phyloP scores from a whole-genome alignment of 805 yeast genomes.

The Candida pseudofarinosa region DNA sequence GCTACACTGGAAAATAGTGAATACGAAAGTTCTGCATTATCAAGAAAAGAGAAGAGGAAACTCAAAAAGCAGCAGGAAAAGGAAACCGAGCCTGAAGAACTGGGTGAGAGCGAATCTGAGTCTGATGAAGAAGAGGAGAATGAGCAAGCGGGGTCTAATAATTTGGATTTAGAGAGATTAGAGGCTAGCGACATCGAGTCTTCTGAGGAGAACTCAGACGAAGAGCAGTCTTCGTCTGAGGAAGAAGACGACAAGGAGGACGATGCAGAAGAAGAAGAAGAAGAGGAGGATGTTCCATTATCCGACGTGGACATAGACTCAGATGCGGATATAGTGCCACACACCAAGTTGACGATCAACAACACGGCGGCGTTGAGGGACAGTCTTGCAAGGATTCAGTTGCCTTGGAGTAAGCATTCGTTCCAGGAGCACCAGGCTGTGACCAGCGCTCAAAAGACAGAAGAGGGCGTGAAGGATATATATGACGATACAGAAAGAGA shows the following conservation, averaged over 20 bases:
- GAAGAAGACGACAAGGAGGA: conserved; percentile 46
- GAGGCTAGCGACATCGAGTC: conserved; percentile 54
- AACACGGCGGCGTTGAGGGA: conserved; percentile 80
- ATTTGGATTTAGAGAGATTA: conserved; percentile 48
- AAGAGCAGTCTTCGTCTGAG: conserved; percentile 30
- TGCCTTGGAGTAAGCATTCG: conserved; percentile 61
- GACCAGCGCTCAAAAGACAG: conserved; percentile 57
- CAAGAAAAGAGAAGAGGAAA: conserved; percentile 62
- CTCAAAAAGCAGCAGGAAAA: conserved; percentile 46
- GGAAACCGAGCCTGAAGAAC: conserved; percentile 38
- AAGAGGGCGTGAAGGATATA: conserved; percentile 71
- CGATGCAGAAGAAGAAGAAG: conserved; percentile 55
- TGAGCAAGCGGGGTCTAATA: conserved; percentile 24
- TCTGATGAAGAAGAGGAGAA: conserved; percentile 30
- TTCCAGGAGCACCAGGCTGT: conserved; percentile 84
- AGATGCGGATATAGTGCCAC: conserved; percentile 92
- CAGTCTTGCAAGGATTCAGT: conserved; percentile 59
- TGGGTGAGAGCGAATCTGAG: conserved; percentile 43
- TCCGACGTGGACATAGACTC: conserved; percentile 91
- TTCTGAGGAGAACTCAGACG: conserved; percentile 29
- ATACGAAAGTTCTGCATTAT: conserved; percentile 48
- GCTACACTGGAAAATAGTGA: conserved; percentile 12
- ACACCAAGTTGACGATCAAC: conserved; percentile 83
- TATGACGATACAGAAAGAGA: conserved; percentile 96
- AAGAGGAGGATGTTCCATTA: conserved; percentile 78